A percentile compares a stretch with the other conserved stretches of the same genome.
Evolutionary conservation across 2,329 filamentous ascomycete genomes (phyloP).

Genomic region (Exophiala xenobiotica): DNA sequence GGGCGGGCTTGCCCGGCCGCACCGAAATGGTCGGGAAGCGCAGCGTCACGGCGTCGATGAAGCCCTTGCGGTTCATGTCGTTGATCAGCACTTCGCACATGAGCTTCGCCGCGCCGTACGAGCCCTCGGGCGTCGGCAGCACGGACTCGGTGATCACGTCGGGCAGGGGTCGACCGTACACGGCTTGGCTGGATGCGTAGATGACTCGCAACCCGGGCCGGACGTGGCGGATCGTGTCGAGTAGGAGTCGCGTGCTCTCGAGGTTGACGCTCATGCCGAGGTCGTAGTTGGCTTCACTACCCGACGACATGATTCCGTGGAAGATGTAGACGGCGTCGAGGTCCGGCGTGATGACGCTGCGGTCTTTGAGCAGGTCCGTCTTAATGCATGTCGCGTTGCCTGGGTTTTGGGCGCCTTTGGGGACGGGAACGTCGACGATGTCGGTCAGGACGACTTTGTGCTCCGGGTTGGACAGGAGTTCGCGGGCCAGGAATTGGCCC

Average conservation of each 20-base stretch:
- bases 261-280: conserved; percentile 62
- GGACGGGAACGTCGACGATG: conserved; percentile 54
- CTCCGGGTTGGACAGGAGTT: conserved; percentile 52
- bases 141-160: conserved; percentile 52
- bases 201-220: conserved; percentile 58
- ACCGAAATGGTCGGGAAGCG: conserved; percentile 64
- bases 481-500: conserved; percentile 59
- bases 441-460: conserved; percentile 58
- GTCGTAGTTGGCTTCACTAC: conserved; percentile 61
- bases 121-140: conserved; percentile 60
- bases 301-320: conserved; percentile 67
- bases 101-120: conserved; percentile 64
- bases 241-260: conserved; percentile 56
- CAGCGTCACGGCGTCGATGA: conserved; percentile 58
- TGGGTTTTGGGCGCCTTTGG: conserved; percentile 48
- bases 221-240: conserved; percentile 52
- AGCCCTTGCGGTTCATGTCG: conserved; percentile 60
- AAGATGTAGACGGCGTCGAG: conserved; percentile 60
- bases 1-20: conserved; percentile 59
- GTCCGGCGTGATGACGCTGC: conserved; percentile 39
- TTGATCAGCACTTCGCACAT: conserved; percentile 63
- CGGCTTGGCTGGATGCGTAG: conserved; percentile 62
- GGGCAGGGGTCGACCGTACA: conserved; percentile 61
- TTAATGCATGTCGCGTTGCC: conserved; percentile 52
- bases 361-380: conserved; percentile 54